A percentile compares a stretch with the other conserved stretches of the same genome.
These are phyloP conservation scores for Aspergillus sp. DNA, from an alignment of 2,329 filamentous ascomycete genomes.

Conservation along the genomic window DNA sequence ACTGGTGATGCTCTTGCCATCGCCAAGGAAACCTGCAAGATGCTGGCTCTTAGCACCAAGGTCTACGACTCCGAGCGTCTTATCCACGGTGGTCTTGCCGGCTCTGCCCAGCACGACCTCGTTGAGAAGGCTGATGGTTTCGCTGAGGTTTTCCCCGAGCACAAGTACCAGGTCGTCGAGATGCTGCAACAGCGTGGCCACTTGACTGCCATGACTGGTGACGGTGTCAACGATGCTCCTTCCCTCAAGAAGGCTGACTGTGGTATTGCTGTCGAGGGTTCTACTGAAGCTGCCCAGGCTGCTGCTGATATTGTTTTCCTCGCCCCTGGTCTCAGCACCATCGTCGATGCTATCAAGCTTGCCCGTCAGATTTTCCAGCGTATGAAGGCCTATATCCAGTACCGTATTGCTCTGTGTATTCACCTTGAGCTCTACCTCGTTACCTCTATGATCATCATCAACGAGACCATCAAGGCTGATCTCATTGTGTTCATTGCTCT, in stretches of 20 bases:
- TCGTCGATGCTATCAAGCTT: constrained; percentile 72
- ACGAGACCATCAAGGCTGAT: constrained; percentile 70
- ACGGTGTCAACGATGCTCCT: constrained; percentile 73
- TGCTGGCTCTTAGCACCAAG: constrained; percentile 75
- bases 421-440: constrained; percentile 75
- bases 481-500: constrained; percentile 77
- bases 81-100: constrained; percentile 72
- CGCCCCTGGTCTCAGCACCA: constrained; percentile 68
- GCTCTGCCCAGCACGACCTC: constrained; percentile 72
- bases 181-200: constrained; percentile 73
- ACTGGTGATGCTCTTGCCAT: constrained; percentile 79
- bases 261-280: constrained; percentile 71
- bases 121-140: constrained; percentile 74
- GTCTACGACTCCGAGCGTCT: constrained; percentile 79
- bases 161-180: constrained; percentile 75
- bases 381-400: constrained; percentile 76
- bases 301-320: constrained; percentile 75
- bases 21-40: constrained; percentile 79
- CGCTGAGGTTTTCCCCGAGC: constrained; percentile 72
- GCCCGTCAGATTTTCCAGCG: constrained; percentile 74
- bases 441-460: constrained; percentile 76
- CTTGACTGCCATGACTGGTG: constrained; percentile 74
- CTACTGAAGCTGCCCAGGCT: constrained; percentile 70
- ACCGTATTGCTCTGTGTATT: constrained; percentile 72
- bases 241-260: constrained; percentile 74